Evolutionary conservation across 2,329 filamentous ascomycete species (phyloP), one percentile per base, ranked within the genome.

Genomic region (Microcyclospora pomicola): DNA sequence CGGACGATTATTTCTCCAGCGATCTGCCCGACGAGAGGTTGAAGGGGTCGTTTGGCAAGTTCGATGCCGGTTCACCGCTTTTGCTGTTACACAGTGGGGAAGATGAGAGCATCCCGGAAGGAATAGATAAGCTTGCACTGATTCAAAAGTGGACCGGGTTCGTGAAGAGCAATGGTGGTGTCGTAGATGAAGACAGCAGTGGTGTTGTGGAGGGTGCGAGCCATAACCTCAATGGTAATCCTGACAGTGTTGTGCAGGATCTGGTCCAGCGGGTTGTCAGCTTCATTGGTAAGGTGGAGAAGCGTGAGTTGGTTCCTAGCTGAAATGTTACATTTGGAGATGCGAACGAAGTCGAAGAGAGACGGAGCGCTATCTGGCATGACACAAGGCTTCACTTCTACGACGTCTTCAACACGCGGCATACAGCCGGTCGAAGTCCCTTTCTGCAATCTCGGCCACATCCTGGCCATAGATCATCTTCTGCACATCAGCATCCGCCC

Each of bases 1-100:
- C 82, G 41, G 87, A 95, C 55, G 87, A 94, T 55, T 84, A 82
- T 53, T 94, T 93, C 62, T 87, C 81, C n/a, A 77, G 75, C 2
- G 82, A 91, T 53, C 62, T 91, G n/a, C 58, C 64, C 0, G 69
- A 74, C 31, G 65, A 72, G 27, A 64, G 67, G 13, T 63, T 86
- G 6, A 52, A 59, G 15, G 56, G 56, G 11, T 79, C 78, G n/a
- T 94, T 88, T 70, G 71, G 76, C 3, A 63, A 62, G 35, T 63
- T 84, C 39, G 62, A 72, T 37, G 40, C 44, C 6, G 49, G 39
- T 10, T 61, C 59, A n/a, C 72, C 75, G 1, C 58, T 84, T 1
- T 61, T 82, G 45, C 73, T 82, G 13, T 53, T 86, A 27, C 73
- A 76, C 41, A 78, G 78, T 1, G 77, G 65, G 5, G 59, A 67